A percentile compares a stretch with the other conserved stretches of the same genome.
phyloP scores from a whole-genome alignment of 2,329 filamentous ascomycete genomes.

The Pseudogymnoascus sp. region DNA sequence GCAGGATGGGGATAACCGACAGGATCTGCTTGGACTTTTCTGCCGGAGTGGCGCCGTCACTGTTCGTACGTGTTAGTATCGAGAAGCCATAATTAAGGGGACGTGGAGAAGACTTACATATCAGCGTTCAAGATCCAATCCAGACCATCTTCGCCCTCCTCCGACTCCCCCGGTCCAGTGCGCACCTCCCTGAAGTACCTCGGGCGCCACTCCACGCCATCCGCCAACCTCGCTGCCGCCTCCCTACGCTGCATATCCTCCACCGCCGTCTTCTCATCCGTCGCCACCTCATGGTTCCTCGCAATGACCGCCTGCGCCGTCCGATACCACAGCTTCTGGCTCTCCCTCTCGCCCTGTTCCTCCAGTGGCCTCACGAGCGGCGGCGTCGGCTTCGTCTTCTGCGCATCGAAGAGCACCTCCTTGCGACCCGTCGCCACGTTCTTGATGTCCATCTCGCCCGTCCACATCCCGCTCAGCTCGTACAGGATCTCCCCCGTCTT shows the following conservation, averaged over 20 bases:
- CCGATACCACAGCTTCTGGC: slow-evolving; percentile 75
- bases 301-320: slow-evolving; percentile 76
- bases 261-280: slow-evolving; percentile 91
- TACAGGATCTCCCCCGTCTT: slow-evolving; percentile 80
- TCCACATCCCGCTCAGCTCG: slow-evolving; percentile 89
- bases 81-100: not conserved
- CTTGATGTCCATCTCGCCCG: slow-evolving; percentile 88
- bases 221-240: slow-evolving; percentile 67
- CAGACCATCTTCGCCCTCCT: slow-evolving; percentile 78
- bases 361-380: slow-evolving; percentile 67
- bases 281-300: slow-evolving; percentile 79
- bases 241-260: slow-evolving; percentile 89
- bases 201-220: slow-evolving; percentile 80
- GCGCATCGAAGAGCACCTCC: slow-evolving; percentile 82
- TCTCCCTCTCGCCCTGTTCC: slow-evolving; percentile 86
- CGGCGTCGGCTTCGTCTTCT: slow-evolving; percentile 63
- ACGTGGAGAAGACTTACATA: slow-evolving; percentile 48
- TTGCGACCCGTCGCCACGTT: slow-evolving; percentile 83
- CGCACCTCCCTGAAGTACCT: slow-evolving; percentile 71
- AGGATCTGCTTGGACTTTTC: slow-evolving; percentile 75
- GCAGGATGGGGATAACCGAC: slow-evolving; percentile 74
- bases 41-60: slow-evolving; percentile 56
- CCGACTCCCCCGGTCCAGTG: slow-evolving; percentile 58
- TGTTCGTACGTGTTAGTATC: slow-evolving; percentile 25
- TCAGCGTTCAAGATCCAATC: slow-evolving; percentile 91